Conservation (phyloP, 441 rosid species). For the Gossypium schwendimanii region DNA sequence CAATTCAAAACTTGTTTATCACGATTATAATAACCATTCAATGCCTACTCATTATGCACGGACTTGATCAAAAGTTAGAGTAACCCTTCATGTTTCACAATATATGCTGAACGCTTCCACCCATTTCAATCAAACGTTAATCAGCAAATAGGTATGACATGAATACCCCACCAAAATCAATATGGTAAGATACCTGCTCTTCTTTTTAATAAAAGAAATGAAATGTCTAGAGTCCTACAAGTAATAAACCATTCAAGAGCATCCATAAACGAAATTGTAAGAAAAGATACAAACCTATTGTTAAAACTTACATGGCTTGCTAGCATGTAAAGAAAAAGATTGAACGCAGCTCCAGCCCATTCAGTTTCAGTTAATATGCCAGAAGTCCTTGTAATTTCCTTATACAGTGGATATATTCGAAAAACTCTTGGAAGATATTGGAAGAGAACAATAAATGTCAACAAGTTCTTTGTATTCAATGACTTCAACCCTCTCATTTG, state of each 20-base stretch:
- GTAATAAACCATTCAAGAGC: not conserved
- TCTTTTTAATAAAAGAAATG: not conserved
- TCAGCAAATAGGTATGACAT: not conserved
- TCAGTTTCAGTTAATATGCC: constrained; percentile 81
- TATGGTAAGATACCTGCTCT: not conserved
- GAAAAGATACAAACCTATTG: not conserved
- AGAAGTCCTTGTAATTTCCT: constrained; percentile 57
- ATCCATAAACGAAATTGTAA: not conserved
- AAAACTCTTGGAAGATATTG: constrained; percentile 68
- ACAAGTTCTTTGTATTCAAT: constrained; percentile 42
- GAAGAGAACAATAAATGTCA: constrained; percentile 38
- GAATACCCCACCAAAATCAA: not conserved
- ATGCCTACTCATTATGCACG: not conserved
- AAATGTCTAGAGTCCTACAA: not conserved
- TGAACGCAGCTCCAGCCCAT: constrained; percentile 81
- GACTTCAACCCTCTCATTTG: constrained; percentile 25
- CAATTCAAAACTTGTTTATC: not conserved
- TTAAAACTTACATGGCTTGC: constrained; percentile 76
- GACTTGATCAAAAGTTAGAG: not conserved
- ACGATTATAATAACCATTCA: not conserved
- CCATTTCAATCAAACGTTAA: constrained; percentile 1
- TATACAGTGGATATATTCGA: constrained; percentile 46
- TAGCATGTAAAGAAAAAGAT: constrained; percentile 74
- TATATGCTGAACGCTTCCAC: not conserved
- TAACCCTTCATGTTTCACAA: not conserved